These are phyloP conservation scores for Alternaria postmessia DNA, from an alignment of 2,329 filamentous ascomycete species.

Conservation along the genomic window DNA sequence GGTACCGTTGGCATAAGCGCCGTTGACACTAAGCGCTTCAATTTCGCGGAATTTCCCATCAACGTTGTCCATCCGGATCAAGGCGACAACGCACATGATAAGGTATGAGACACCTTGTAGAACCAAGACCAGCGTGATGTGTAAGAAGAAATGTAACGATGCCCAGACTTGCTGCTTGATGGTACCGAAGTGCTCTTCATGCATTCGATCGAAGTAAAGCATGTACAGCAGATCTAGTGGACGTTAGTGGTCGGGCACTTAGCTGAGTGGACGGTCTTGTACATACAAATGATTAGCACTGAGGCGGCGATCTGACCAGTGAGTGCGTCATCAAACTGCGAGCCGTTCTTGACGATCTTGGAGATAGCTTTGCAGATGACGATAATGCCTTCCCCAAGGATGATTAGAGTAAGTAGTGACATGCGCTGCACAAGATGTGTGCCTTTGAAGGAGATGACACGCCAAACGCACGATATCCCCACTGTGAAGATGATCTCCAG, in stretches of 20 bases:
- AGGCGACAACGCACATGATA: constrained; percentile 42
- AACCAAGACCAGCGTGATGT: constrained; percentile 27
- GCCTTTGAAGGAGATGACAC: constrained; percentile 49
- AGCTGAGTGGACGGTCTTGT: neutral
- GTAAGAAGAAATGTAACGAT: constrained; percentile 44
- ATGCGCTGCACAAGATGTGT: constrained; percentile 51
- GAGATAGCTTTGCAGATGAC: constrained; percentile 47
- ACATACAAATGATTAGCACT: constrained; percentile 41
- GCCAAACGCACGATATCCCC: constrained; percentile 41
- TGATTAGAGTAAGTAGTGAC: constrained; percentile 51
- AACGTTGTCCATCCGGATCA: constrained; percentile 15
- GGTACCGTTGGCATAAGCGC: constrained; percentile 11
- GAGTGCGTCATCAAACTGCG: constrained; percentile 32
- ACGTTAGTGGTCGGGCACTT: neutral
- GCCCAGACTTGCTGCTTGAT: constrained; percentile 47
- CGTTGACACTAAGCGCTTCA: neutral
- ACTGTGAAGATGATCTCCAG: constrained; percentile 43
- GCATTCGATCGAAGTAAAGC: constrained; percentile 46
- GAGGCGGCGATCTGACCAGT: constrained; percentile 46
- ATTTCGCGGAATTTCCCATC: constrained; percentile 20
- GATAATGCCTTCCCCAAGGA: constrained; percentile 52
- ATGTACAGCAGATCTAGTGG: constrained; percentile 44
- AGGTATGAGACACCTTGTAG: constrained; percentile 46
- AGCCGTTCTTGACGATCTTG: constrained; percentile 46
- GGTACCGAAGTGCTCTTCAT: constrained; percentile 42